A percentile compares a stretch with the other conserved stretches of the same genome.
Conservation (phyloP, 345 rosid species). For the Camelina laxa region DNA sequence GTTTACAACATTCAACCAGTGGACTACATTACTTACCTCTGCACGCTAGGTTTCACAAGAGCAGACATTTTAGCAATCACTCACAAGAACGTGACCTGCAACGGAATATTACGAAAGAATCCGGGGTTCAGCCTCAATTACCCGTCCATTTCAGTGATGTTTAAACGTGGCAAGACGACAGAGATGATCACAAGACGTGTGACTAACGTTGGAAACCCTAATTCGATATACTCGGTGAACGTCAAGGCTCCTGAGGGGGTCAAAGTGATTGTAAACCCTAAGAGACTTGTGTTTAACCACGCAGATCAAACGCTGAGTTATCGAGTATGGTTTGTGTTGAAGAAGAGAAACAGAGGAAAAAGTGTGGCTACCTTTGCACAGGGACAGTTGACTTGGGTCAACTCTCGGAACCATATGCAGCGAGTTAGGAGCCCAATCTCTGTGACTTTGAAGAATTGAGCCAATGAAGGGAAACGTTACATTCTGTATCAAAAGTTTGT, state of each 20-base stretch:
- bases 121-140: constrained; percentile 81
- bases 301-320: constrained; percentile 65
- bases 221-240: constrained; percentile 68
- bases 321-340: constrained; percentile 60
- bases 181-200: constrained; percentile 62
- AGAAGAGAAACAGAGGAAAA: constrained; percentile 48
- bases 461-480: not conserved
- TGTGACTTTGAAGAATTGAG: constrained; percentile 65
- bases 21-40: constrained; percentile 79
- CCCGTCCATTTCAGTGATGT: constrained; percentile 78
- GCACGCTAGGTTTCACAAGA: constrained; percentile 68
- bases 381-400: constrained; percentile 83
- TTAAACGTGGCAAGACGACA: constrained; percentile 57
- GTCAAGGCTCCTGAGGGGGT: constrained; percentile 66
- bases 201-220: constrained; percentile 78
- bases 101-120: constrained; percentile 43
- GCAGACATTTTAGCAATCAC: constrained; percentile 73
- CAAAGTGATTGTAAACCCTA: constrained; percentile 65
- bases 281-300: constrained; percentile 56
- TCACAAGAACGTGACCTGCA: constrained; percentile 75
- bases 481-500: constrained; percentile 19
- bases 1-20: constrained; percentile 72
- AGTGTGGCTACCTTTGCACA: constrained; percentile 49
- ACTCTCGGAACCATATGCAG: constrained; percentile 54
- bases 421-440: constrained; percentile 86